Evolutionary conservation across 116 monocot genomes (phyloP), one percentile per base, ranked within the genome.

Genomic region (Zostera marina): DNA sequence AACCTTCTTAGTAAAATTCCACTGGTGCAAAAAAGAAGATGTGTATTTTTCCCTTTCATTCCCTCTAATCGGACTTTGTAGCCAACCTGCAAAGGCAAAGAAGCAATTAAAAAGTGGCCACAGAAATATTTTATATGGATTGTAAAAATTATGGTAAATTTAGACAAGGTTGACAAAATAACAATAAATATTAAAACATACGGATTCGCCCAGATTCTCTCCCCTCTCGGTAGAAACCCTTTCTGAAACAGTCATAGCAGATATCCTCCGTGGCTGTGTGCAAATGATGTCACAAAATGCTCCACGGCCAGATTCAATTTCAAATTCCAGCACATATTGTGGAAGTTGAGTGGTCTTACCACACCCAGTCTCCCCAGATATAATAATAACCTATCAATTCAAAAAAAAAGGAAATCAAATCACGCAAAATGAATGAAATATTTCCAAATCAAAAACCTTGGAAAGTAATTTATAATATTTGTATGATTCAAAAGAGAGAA

Each of bases 331-430:
- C 39, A 96, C 78, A 74, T 80, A 96, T 51, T 96, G 96, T 42
- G 96, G 96, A 72, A 96, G 85, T 66, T 89, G 96, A 53, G 96
- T 96, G 23, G 96, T 96, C 78, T 96, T 96, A n/a, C 89, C 96
- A 74, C 96, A 96, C 51, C 96, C 96, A 71, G 96, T 89, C 71
- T 89, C 89, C 41, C 96, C 96, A 74, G 96, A 88, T 60, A 96
- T 96, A 1, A 96, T 76, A 64, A 85, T 70, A 14, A 89, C 85
- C 89, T 96, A 54, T 15, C 44, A 70, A 38, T 25, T 52, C 17
- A 14, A 54, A 66, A 12, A 10, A 7, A 63, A 52, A 12, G 41
- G 41, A 41, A 66, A 17, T 14, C 38, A 55, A 39, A 56, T 16
- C 38, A 24, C 11, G 16, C n/a, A 13, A 17, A 15, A 49, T 39